Conservation (phyloP, 441 rosid species). For the Codiaeum variegatum region DNA sequence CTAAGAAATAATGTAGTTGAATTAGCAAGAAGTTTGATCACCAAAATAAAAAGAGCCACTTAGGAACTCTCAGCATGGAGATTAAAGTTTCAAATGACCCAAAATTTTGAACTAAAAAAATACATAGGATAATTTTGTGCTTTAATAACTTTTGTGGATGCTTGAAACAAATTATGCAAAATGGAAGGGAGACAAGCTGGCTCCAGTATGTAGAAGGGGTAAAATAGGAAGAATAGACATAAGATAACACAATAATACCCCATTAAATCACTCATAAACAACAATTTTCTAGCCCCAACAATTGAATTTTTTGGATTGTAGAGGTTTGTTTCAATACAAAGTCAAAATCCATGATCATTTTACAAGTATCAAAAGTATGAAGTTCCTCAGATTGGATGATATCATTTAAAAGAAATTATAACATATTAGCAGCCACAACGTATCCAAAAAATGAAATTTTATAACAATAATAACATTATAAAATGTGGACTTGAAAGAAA, state of each 20-base stretch:
- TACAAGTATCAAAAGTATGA: not conserved
- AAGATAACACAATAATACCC: not conserved
- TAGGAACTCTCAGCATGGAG: not conserved
- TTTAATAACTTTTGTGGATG: not conserved
- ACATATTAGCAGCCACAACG: too few relatives aligned
- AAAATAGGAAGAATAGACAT: too few relatives aligned
- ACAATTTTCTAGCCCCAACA: not conserved
- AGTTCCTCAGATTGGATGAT: not conserved
- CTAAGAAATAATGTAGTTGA: constrained; percentile 33
- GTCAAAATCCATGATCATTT: not conserved
- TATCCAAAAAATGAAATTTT: too few relatives aligned
- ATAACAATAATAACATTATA: too few relatives aligned
- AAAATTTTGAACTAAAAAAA: not conserved
- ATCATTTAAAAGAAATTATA: too few relatives aligned
- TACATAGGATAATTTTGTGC: not conserved
- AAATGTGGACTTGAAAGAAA: too few relatives aligned
- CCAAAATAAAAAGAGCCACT: not conserved
- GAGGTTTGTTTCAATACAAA: not conserved
- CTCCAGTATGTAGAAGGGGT: too few relatives aligned
- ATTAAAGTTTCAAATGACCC: not conserved
- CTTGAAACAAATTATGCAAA: not conserved
- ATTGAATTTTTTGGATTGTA: not conserved
- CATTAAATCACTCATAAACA: not conserved
- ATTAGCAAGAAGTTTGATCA: not conserved
- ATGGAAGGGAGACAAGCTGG: not conserved